Base-by-base conservation (phyloP, 257 asterid genomes). In the Linaria vulgaris region DNA sequence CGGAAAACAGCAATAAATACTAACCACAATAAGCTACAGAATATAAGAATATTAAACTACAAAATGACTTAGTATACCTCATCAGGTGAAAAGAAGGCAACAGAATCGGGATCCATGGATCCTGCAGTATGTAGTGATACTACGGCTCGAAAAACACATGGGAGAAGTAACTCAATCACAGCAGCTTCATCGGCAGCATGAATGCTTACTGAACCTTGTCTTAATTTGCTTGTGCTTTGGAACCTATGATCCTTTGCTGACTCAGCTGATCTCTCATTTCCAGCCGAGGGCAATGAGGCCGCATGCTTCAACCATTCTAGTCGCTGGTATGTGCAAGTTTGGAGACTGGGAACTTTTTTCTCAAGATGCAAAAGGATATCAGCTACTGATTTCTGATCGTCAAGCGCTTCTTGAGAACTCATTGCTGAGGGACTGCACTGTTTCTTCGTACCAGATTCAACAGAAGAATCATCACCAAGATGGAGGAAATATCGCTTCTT, bases 241-340 rank as follows among this genome's bases (percentile, higher is more conserved):
- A 82, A 87, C 71, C 76, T 76, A 61, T 78, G 92, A 73, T 79
- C 85, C 71, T 80, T 83, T 22, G 83, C 69, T 49, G 83, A 66
- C 66, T 83, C 95, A 51, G 61, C 15, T 27, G 85, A 66, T 75
- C 69, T 74, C 72, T 83, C 90, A 44, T 68, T 78, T 46, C 76
- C 78, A 68, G 79, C 61, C 57, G 82, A 81, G 39, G 91, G 80
- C 75, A 92, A 76, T 16, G 79, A 70, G 62, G 86, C 74, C 59
- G 97, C 91, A 71, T 89, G 85, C 63, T 85, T 89, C 63, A 87
- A 85, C 99, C 99, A 92, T 54, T 87, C 91, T 79, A 85, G 66
- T 22, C 97, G 81, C 78, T 76, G 83, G 78, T 89, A 80, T 46
- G 99, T 85, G 75, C 69, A 83, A 57, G 82, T 72, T 64, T 80